Evolutionary conservation across 129 eudicot species (phyloP).

Genomic region (Flaveria sonorensis): DNA sequence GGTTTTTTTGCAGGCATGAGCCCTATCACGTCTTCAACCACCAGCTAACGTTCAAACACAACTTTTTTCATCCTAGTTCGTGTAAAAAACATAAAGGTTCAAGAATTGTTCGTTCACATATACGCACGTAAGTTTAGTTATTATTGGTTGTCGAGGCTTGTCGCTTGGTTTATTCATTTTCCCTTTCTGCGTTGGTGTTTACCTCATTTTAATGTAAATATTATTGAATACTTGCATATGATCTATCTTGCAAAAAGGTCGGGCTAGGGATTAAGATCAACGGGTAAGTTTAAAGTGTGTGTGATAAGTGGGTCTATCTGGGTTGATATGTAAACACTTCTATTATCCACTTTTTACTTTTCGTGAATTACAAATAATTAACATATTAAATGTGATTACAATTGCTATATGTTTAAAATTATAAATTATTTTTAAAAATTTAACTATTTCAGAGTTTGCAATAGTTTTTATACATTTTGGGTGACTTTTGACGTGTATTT

Average conservation of each 20-base stretch:
- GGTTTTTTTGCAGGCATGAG: constrained; percentile 35
- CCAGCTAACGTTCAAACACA: constrained; percentile 13
- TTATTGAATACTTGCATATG: not conserved
- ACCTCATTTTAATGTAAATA: not conserved
- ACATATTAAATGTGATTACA: too few relatives aligned
- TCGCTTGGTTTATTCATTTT: constrained; percentile 1
- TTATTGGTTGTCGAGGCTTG: constrained; percentile 9
- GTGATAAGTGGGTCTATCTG: not conserved
- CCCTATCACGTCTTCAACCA: constrained; percentile 21
- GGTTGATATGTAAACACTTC: not conserved
- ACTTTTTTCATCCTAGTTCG: constrained; percentile 26
- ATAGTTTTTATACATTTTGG: not conserved
- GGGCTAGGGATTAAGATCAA: not conserved
- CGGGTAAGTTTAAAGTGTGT: not conserved
- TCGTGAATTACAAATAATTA: too few relatives aligned
- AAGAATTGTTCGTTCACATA: constrained; percentile 5
- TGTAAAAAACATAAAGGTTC: constrained; percentile 20
- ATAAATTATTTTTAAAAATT: too few relatives aligned
- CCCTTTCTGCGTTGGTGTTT: constrained; percentile 12
- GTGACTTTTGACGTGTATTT: not conserved
- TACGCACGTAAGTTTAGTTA: constrained; percentile 26
- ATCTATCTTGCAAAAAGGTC: not conserved
- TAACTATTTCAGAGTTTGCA: too few relatives aligned
- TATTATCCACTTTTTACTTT: too few relatives aligned
- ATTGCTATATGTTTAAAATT: too few relatives aligned